Conservation (phyloP, 306 rosid species). For the Sicyos baderoa region DNA sequence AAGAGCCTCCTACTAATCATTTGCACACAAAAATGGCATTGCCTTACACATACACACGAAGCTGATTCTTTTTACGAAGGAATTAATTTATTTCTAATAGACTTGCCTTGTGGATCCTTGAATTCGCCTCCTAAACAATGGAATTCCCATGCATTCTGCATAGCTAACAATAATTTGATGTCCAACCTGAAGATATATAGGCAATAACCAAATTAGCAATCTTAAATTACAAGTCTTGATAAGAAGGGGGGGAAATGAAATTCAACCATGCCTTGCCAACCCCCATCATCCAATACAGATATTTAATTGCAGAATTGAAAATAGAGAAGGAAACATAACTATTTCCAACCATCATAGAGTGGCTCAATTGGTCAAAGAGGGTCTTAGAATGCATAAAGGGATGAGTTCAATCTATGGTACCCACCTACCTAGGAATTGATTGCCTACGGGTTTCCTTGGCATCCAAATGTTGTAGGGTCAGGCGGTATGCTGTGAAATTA, state of each 20-base stretch:
- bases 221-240: not conserved
- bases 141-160: conserved; percentile 96
- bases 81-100: conserved; percentile 26
- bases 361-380: no score
- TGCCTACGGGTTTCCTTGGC: no score
- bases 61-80: conserved; percentile 25
- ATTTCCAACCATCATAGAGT: no score
- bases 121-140: conserved; percentile 82
- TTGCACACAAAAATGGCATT: not conserved
- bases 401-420: no score
- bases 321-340: not conserved
- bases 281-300: not conserved
- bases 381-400: no score
- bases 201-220: conserved; percentile 9
- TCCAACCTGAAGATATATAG: conserved; percentile 60
- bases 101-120: conserved; percentile 94
- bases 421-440: no score
- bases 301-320: not conserved
- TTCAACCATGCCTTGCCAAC: not conserved
- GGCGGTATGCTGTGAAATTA: no score
- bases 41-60: not conserved
- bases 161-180: conserved; percentile 78
- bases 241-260: no score
- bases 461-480: no score
- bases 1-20: not conserved